Percentiles rank a stretch among this genome's conserved stretches.
phyloP scores from a whole-genome alignment of 176 grass and related monocot species.

The Triticum dicoccoides region DNA sequence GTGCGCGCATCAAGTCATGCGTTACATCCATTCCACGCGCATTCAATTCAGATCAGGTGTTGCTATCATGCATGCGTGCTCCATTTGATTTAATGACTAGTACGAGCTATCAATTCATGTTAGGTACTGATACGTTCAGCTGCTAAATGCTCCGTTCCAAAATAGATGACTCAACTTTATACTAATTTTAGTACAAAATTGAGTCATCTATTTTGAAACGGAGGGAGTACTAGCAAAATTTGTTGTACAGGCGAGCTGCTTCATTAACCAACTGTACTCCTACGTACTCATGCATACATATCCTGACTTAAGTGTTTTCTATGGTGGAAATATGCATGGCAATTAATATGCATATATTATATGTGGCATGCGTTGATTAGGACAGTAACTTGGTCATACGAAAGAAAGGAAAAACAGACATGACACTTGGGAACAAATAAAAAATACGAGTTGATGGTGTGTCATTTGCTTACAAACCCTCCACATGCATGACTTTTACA shows the following conservation, averaged over 20 bases:
- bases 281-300: not conserved
- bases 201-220: too few relatives aligned
- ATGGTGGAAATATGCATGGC: not conserved
- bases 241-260: not conserved
- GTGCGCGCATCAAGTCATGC: too few relatives aligned
- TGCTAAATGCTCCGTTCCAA: not conserved
- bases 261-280: constrained; percentile 2
- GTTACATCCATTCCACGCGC: not conserved
- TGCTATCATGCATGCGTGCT: constrained; percentile 5
- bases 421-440: not conserved
- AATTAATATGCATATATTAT: not conserved
- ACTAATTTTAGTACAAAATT: too few relatives aligned
- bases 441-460: not conserved
- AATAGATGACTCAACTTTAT: too few relatives aligned
- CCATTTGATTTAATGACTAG: not conserved
- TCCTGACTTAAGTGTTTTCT: not conserved
- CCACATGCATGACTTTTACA: not conserved
- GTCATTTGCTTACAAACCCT: not conserved
- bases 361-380: not conserved
- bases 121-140: not conserved
- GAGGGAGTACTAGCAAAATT: not conserved
- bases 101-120: not conserved
- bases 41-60: not conserved
- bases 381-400: not conserved
- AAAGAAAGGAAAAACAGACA: not conserved